Percentiles rank a stretch among this genome's conserved stretches.
Evolutionary conservation across 208 protist species (phyloP).

Genomic region (Crithidia acanthocephali): DNA sequence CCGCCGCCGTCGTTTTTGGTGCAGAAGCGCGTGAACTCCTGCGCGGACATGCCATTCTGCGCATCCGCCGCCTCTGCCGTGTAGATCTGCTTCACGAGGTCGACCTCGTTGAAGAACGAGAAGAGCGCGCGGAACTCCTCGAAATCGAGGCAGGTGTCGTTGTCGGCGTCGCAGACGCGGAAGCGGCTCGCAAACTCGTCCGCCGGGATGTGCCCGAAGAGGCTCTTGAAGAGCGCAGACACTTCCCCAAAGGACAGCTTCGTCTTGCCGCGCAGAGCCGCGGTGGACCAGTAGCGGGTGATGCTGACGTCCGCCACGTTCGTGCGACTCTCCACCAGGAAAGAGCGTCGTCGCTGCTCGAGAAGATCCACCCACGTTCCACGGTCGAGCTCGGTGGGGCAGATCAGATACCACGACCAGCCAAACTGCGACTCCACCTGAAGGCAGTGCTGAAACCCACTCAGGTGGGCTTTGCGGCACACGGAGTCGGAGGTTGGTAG

Average conservation of each 20-base stretch:
- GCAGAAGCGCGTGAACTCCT: slow-evolving; percentile 36
- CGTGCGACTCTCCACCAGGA: slow-evolving; percentile 26
- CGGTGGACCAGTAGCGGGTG: slow-evolving; percentile 26
- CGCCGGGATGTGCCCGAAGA: slow-evolving; percentile 36
- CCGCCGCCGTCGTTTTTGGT: slow-evolving; percentile 17
- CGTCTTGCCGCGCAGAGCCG: slow-evolving; percentile 19
- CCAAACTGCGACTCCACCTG: slow-evolving; percentile 40
- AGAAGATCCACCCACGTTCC: slow-evolving; percentile 39
- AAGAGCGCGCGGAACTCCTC: slow-evolving; percentile 57
- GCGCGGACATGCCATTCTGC: slow-evolving; percentile 21
- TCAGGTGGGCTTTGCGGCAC: slow-evolving; percentile 35
- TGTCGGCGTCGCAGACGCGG: slow-evolving; percentile 32
- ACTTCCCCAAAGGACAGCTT: slow-evolving; percentile 38
- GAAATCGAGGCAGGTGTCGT: slow-evolving; percentile 37
- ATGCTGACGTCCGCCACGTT: slow-evolving; percentile 14
- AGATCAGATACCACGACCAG: slow-evolving; percentile 46
- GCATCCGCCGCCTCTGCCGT: neutral
- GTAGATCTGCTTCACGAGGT: slow-evolving; percentile 18
- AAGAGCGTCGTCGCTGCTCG: slow-evolving; percentile 34
- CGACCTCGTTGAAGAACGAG: slow-evolving; percentile 35
- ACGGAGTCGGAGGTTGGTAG: slow-evolving; percentile 27
- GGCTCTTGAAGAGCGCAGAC: slow-evolving; percentile 23
- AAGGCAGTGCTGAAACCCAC: slow-evolving; percentile 48
- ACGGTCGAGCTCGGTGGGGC: slow-evolving; percentile 35
- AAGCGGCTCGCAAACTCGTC: slow-evolving; percentile 32